These are phyloP conservation scores for Escovopsis sp. DNA, from an alignment of 2,329 filamentous ascomycete species.

Conservation along the genomic window DNA sequence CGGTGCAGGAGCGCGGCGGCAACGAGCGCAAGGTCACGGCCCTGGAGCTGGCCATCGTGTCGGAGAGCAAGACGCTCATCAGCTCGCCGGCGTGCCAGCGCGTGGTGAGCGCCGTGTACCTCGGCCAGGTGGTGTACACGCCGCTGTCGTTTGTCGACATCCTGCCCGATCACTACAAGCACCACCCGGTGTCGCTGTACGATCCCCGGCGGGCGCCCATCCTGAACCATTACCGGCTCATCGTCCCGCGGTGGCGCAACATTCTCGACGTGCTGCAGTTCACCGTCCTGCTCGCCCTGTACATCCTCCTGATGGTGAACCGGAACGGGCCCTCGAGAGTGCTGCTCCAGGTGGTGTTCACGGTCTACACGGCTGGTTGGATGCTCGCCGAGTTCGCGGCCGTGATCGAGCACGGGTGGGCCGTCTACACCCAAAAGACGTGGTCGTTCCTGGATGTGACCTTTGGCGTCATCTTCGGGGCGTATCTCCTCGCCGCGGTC, in stretches of 20 bases:
- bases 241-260: constrained; percentile 54
- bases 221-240: constrained; percentile 57
- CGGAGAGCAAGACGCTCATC: constrained; percentile 54
- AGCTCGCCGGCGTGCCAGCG: constrained; percentile 52
- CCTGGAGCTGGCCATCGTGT: constrained; percentile 57
- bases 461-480: constrained; percentile 46
- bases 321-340: constrained; percentile 32
- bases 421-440: constrained; percentile 58
- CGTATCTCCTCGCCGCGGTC: constrained; percentile 46
- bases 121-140: constrained; percentile 54
- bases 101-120: constrained; percentile 56
- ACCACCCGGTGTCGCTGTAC: constrained; percentile 54
- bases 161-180: constrained; percentile 58
- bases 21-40: constrained; percentile 46
- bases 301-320: constrained; percentile 48
- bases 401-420: constrained; percentile 50
- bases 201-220: constrained; percentile 50
- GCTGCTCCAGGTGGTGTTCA: constrained; percentile 43
- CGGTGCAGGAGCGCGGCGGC: constrained; percentile 22
- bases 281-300: constrained; percentile 45
- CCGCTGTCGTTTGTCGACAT: constrained; percentile 58
- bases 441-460: constrained; percentile 64
- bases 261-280: constrained; percentile 53
- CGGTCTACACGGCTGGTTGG: constrained; percentile 53
- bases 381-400: constrained; percentile 50